phyloP scores from a whole-genome alignment of 1,284 basidiomycete species.

The Irpex rosettiformis region DNA sequence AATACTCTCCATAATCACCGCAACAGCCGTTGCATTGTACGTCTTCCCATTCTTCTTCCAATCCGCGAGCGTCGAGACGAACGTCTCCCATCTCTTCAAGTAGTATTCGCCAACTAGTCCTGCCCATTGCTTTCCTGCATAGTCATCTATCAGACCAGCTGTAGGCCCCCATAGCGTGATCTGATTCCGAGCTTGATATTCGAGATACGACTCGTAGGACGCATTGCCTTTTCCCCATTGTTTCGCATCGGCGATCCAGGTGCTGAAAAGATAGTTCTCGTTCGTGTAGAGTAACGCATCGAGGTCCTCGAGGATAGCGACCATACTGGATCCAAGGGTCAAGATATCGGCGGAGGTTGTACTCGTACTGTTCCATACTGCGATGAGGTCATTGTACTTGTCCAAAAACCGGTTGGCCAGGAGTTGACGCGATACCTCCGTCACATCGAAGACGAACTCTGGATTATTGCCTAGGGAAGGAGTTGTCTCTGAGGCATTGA shows the following conservation, averaged over 20 bases:
- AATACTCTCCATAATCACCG: constrained; percentile 27
- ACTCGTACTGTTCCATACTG: constrained; percentile 24
- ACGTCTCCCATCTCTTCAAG: constrained; percentile 33
- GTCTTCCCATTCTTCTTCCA: constrained; percentile 25
- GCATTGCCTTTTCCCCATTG: constrained; percentile 27
- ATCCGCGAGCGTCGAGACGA: constrained; percentile 31
- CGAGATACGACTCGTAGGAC: constrained; percentile 35
- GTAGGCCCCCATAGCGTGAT: constrained; percentile 44
- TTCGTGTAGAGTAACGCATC: constrained; percentile 35
- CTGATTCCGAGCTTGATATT: constrained; percentile 41
- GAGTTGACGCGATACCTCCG: constrained; percentile 39
- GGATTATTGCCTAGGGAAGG: constrained; percentile 23
- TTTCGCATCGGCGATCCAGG: constrained; percentile 36
- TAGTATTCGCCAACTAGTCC: constrained; percentile 40
- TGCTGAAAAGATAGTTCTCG: constrained; percentile 33
- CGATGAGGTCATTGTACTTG: constrained; percentile 30
- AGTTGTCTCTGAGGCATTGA: constrained; percentile 26
- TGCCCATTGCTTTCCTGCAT: constrained; percentile 44
- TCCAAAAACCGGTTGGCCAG: constrained; percentile 38
- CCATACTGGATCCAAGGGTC: constrained; percentile 25
- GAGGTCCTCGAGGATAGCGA: constrained; percentile 33
- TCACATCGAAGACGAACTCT: constrained; percentile 40
- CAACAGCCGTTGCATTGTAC: constrained; percentile 29
- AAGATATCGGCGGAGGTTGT: constrained; percentile 22
- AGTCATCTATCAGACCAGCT: constrained; percentile 38